phyloP scores from a whole-genome alignment of 805 yeast species.

The Candida vaughaniae region DNA sequence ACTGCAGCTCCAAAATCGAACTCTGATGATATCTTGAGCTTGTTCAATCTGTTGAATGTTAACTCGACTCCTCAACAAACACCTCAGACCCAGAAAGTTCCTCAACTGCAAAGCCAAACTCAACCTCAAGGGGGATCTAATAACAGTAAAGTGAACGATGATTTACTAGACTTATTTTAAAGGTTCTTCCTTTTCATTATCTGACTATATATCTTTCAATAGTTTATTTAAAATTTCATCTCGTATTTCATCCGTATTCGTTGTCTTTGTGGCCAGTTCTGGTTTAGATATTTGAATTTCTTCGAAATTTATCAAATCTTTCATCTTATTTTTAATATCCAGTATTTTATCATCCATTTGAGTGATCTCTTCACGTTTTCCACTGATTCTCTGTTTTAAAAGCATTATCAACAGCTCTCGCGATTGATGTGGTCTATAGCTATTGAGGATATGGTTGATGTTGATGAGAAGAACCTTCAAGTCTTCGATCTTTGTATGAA shows the following conservation, averaged over 20 bases:
- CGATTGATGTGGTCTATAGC: slow-evolving; percentile 93
- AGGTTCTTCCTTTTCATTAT: neutral
- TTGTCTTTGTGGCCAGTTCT: slow-evolving; percentile 1
- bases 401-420: slow-evolving; percentile 82
- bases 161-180: slow-evolving; percentile 39
- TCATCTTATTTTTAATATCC: slow-evolving; percentile 38
- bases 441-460: slow-evolving; percentile 87
- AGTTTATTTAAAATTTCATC: slow-evolving; percentile 13
- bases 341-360: slow-evolving; percentile 40
- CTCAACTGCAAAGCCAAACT: slow-evolving; percentile 1
- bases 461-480: slow-evolving; percentile 80
- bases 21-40: slow-evolving; percentile 45
- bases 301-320: slow-evolving; percentile 16
- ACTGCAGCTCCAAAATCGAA: slow-evolving; percentile 12
- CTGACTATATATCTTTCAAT: slow-evolving; percentile 7
- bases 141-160: slow-evolving; percentile 19
- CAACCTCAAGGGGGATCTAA: neutral
- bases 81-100: neutral
- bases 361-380: slow-evolving; percentile 54
- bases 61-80: slow-evolving; percentile 8
- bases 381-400: slow-evolving; percentile 66
- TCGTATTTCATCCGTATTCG: slow-evolving; percentile 7
- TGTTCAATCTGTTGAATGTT: slow-evolving; percentile 32
- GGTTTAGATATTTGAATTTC: neutral
- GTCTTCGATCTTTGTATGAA: slow-evolving; percentile 65